Evolutionary conservation across 768 basidiomycete genomes (phyloP).

Genomic region (Dendrothele bispora): DNA sequence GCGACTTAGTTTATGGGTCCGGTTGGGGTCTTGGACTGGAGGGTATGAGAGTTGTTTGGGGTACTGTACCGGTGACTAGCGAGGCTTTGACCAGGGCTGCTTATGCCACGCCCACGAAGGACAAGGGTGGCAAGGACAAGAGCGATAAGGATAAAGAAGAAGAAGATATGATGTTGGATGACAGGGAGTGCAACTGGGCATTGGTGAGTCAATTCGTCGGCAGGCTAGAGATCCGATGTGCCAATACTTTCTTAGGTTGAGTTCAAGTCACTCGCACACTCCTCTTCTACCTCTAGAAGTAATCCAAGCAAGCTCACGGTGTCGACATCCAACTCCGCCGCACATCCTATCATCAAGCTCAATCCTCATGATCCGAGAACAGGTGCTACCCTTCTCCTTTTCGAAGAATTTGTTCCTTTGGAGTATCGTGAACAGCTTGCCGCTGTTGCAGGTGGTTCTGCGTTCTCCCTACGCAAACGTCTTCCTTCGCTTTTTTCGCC

Average conservation of each 20-base stretch:
- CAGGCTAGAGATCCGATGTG: too few relatives aligned
- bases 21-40: conserved; percentile 79
- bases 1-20: conserved; percentile 76
- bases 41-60: not conserved
- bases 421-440: conserved; percentile 83
- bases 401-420: conserved; percentile 91
- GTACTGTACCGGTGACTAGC: not conserved
- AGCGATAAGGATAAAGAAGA: conserved; percentile 52
- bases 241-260: conserved; percentile 59
- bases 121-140: too few relatives aligned
- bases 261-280: conserved; percentile 72
- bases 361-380: conserved; percentile 64
- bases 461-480: conserved; percentile 52
- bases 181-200: conserved; percentile 91
- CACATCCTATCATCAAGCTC: too few relatives aligned
- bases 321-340: conserved; percentile 2
- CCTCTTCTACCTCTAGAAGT: conserved; percentile 31
- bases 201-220: conserved; percentile 65
- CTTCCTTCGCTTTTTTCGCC: conserved; percentile 69
- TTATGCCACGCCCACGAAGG: too few relatives aligned
- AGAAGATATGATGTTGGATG: conserved; percentile 32
- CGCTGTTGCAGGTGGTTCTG: conserved; percentile 9
- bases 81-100: not conserved
- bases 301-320: not conserved
- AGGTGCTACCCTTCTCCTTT: conserved; percentile 70